phyloP scores from a whole-genome alignment of 1,284 basidiomycete genomes.

The Boletus nobilissimus region DNA sequence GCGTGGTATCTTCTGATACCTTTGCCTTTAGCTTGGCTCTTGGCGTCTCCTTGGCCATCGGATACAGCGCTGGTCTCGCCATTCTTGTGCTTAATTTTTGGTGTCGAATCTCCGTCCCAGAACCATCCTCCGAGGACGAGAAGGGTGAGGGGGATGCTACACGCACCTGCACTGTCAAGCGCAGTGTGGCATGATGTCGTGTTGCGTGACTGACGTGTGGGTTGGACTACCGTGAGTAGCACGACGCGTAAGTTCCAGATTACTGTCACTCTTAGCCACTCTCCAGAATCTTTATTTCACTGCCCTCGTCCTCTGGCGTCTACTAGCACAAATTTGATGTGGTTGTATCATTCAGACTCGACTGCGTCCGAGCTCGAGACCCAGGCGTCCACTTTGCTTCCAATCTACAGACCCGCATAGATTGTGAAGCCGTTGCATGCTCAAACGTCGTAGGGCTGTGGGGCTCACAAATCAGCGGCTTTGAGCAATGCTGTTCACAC shows the following conservation, averaged over 20 bases:
- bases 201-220: no score
- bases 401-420: not conserved
- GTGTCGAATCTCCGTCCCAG: slow-evolving; percentile 52
- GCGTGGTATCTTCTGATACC: not conserved
- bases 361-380: no score
- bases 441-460: not conserved
- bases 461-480: not conserved
- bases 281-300: not conserved
- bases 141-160: slow-evolving; percentile 89
- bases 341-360: not conserved
- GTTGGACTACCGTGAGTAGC: no score
- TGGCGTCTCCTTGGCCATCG: not conserved
- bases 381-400: not conserved
- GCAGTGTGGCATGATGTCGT: no score
- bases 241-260: no score
- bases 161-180: slow-evolving; percentile 77
- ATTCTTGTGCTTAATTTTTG: slow-evolving; percentile 20
- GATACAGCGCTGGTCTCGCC: not conserved
- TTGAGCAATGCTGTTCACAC: no score
- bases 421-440: not conserved
- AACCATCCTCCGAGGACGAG: slow-evolving; percentile 96
- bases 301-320: not conserved
- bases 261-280: no score
- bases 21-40: slow-evolving; percentile 29
- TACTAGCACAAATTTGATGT: no score